Conservation (phyloP, 495 filamentous ascomycete species). For the Parathielavia hyrcaniae region DNA sequence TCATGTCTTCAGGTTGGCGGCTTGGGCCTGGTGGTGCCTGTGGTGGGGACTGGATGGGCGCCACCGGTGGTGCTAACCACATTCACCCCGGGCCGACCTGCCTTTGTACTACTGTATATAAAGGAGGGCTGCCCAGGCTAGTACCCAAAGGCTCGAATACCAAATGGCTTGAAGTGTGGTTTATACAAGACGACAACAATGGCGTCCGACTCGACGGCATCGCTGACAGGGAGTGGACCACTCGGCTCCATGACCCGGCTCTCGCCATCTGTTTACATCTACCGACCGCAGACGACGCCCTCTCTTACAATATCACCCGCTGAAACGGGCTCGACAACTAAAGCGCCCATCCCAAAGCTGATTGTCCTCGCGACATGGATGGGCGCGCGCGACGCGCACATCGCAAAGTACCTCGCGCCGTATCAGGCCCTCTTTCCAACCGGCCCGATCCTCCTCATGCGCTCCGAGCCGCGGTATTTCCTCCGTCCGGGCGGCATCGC, state of each 20-base stretch:
- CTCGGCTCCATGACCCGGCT: slow-evolving; percentile 37
- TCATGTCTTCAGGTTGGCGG: too few relatives aligned
- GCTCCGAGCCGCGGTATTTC: slow-evolving; percentile 32
- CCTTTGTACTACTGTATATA: not conserved
- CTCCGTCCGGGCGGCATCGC: slow-evolving; percentile 10
- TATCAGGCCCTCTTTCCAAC: slow-evolving; percentile 40
- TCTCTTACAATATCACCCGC: not conserved
- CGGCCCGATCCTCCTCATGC: slow-evolving; percentile 37
- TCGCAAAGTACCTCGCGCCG: slow-evolving; percentile 41
- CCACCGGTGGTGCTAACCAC: too few relatives aligned
- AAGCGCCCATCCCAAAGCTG: slow-evolving; percentile 27
- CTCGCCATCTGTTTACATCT: slow-evolving; percentile 33
- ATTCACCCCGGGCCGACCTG: too few relatives aligned
- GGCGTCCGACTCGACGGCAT: slow-evolving; percentile 19
- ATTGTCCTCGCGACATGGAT: slow-evolving; percentile 43
- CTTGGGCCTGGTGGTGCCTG: too few relatives aligned
- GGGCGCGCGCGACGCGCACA: slow-evolving; percentile 41
- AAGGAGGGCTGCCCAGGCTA: not conserved
- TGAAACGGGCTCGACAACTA: not conserved
- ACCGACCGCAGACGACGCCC: slow-evolving; percentile 27
- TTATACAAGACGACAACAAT: slow-evolving; percentile 6
- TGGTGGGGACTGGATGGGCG: too few relatives aligned
- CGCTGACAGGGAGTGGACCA: slow-evolving; percentile 10
- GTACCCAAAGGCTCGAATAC: not conserved
- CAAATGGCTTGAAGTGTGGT: not conserved